Evolutionary conservation across 2,329 filamentous ascomycete species (phyloP).

Genomic region (Diaporthe sp.): DNA sequence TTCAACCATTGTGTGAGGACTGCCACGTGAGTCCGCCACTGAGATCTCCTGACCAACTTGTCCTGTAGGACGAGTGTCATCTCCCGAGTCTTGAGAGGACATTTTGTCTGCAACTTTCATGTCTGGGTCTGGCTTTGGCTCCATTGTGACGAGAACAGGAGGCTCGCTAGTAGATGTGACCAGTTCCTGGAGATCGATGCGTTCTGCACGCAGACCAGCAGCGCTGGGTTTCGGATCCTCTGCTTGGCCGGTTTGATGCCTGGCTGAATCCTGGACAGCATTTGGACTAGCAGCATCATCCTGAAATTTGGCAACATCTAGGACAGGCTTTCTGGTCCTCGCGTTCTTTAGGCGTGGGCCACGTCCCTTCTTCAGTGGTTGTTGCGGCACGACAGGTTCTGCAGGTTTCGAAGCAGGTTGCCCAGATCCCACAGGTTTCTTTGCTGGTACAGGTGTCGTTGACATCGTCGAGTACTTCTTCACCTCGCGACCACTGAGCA

Average conservation of each 20-base stretch:
- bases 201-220: background rate
- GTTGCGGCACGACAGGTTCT: background rate
- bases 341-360: constrained; percentile 38
- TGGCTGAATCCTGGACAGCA: background rate
- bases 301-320: background rate
- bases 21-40: constrained; percentile 40
- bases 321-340: constrained; percentile 27
- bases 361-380: constrained; percentile 20
- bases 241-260: background rate
- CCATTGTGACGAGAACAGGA: background rate
- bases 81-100: background rate
- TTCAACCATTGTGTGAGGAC: constrained; percentile 11
- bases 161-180: background rate
- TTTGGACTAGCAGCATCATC: background rate
- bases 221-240: background rate
- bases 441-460: background rate
- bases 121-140: constrained; percentile 3
- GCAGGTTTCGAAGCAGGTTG: background rate
- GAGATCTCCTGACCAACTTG: constrained; percentile 21
- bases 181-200: background rate
- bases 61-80: background rate
- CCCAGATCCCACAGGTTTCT: background rate
- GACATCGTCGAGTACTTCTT: constrained; percentile 10
- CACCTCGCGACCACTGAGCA: constrained; percentile 47
- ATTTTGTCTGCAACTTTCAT: background rate